Evolutionary conservation across 176 grass and related monocot species (phyloP).

Genomic region (Raddia guianensis): DNA sequence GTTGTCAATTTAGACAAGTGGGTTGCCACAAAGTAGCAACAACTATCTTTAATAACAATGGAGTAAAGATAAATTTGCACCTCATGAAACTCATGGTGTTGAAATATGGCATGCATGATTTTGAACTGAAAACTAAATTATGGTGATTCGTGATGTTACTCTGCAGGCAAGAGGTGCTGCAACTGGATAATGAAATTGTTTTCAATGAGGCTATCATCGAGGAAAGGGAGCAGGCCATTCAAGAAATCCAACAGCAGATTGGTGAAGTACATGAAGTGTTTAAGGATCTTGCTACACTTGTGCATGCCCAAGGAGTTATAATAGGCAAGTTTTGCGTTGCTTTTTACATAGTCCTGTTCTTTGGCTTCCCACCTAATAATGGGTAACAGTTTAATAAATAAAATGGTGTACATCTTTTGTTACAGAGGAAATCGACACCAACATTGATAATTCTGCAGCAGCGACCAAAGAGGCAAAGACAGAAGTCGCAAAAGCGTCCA

Average conservation of each 20-base stretch:
- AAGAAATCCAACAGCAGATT: slow-evolving; percentile 98
- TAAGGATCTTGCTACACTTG: slow-evolving; percentile 92
- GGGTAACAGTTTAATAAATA: no score
- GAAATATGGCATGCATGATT: slow-evolving; percentile 20
- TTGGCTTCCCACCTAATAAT: slow-evolving; percentile 24
- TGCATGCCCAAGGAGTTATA: slow-evolving; percentile 77
- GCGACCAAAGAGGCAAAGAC: slow-evolving; percentile 66
- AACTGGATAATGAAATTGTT: slow-evolving; percentile 94
- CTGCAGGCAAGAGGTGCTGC: slow-evolving; percentile 78
- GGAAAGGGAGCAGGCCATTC: slow-evolving; percentile 90
- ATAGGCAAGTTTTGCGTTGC: slow-evolving; percentile 60
- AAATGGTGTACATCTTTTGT: neutral
- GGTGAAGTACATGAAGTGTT: slow-evolving; percentile 93
- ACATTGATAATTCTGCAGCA: slow-evolving; percentile 77
- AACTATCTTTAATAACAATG: neutral
- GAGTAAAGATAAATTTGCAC: neutral
- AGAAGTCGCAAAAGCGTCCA: slow-evolving; percentile 67
- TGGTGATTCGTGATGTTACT: slow-evolving; percentile 31
- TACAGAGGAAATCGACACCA: slow-evolving; percentile 80
- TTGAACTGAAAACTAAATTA: neutral
- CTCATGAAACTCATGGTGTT: neutral
- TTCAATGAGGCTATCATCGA: slow-evolving; percentile 95
- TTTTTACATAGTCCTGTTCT: slow-evolving; percentile 6
- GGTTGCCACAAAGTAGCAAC: neutral
- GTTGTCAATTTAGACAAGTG: neutral